Conservation (phyloP, 108 stramenopile species). For the Cyclostephanos tholiformis region DNA sequence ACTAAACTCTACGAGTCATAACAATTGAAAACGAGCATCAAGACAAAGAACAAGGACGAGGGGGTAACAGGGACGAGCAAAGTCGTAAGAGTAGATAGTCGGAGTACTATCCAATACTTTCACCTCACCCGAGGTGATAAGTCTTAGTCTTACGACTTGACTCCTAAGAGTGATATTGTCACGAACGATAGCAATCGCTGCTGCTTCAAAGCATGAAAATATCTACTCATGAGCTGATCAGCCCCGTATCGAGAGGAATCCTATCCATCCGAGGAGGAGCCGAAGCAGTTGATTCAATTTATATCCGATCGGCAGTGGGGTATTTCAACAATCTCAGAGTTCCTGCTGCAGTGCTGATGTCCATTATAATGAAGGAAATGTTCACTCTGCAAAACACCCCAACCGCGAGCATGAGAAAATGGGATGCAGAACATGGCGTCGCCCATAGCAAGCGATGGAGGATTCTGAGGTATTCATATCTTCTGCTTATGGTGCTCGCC, state of each 20-base stretch:
- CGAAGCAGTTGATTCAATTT: slow-evolving; percentile 28
- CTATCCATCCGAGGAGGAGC: slow-evolving; percentile 35
- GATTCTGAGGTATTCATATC: slow-evolving; percentile 36
- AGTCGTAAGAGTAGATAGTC: not conserved
- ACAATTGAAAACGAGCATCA: no score
- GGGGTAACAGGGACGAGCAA: not conserved
- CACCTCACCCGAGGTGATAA: not conserved
- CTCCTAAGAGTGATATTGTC: not conserved
- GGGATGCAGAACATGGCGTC: slow-evolving; percentile 41
- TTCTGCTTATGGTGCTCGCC: slow-evolving; percentile 43
- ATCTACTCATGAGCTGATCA: not conserved
- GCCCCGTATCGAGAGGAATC: slow-evolving; percentile 8
- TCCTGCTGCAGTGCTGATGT: slow-evolving; percentile 39
- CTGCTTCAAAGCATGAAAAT: not conserved
- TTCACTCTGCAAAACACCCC: slow-evolving; percentile 40
- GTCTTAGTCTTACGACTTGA: not conserved
- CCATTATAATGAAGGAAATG: slow-evolving; percentile 50
- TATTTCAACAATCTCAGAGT: slow-evolving; percentile 46
- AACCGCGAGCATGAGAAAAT: slow-evolving; percentile 29
- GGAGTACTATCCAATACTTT: not conserved
- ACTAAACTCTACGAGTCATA: no score
- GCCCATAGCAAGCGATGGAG: slow-evolving; percentile 43
- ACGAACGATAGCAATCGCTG: not conserved
- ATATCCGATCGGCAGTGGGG: slow-evolving; percentile 30
- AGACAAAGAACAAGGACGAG: not conserved